These are phyloP conservation scores for Neofusicoccum laricinum DNA, from an alignment of 2,329 filamentous ascomycete genomes.

Conservation along the genomic window DNA sequence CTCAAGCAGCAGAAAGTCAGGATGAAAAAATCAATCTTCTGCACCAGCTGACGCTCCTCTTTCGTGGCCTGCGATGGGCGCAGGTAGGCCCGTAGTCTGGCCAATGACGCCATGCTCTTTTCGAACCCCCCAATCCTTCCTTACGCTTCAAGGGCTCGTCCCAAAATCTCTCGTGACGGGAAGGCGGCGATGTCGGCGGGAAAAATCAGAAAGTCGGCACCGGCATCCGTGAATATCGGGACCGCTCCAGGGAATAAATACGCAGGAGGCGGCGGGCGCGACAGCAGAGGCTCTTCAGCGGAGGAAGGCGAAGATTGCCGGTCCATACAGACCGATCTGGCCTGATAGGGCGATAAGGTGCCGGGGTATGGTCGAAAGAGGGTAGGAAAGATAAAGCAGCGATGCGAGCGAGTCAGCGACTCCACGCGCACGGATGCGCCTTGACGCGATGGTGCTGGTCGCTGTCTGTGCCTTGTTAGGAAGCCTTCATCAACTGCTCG, in stretches of 20 bases:
- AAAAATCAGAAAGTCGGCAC: slow-evolving; percentile 6
- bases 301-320: slow-evolving; percentile 5
- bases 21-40: slow-evolving; percentile 64
- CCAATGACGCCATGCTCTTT: slow-evolving; percentile 1
- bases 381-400: neutral
- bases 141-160: neutral
- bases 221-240: neutral
- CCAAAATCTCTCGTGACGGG: neutral
- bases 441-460: neutral
- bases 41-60: slow-evolving; percentile 47
- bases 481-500: neutral
- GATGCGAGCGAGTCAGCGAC: slow-evolving; percentile 1
- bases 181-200: neutral
- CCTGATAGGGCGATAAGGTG: slow-evolving; percentile 11
- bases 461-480: neutral
- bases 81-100: slow-evolving; percentile 25
- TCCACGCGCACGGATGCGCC: neutral
- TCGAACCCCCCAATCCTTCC: neutral
- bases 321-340: neutral
- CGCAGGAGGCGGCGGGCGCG: neutral
- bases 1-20: slow-evolving; percentile 60
- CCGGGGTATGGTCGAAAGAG: slow-evolving; percentile 1
- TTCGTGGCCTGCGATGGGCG: slow-evolving; percentile 33
- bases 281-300: neutral
- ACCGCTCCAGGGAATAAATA: neutral